Conservation (phyloP, 345 rosid species). For the Combretum micranthum region DNA sequence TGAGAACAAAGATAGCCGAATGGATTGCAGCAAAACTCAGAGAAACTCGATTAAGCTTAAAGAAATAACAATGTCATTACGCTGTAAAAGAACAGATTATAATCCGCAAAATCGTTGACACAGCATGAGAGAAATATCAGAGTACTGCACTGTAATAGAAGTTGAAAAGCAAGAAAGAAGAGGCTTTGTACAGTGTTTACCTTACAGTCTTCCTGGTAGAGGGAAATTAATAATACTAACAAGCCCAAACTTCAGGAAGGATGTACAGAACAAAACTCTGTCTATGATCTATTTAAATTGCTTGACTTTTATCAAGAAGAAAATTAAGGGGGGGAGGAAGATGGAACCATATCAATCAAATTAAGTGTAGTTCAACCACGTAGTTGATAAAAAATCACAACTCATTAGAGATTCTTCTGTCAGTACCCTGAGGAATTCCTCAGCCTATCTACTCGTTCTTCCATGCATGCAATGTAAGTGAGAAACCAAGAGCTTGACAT, state of each 20-base stretch:
- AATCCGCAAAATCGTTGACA: no score
- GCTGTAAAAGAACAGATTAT: no score
- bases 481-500: slow-evolving; percentile 62
- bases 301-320: slow-evolving; percentile 15
- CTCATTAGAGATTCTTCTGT: slow-evolving; percentile 33
- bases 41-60: no score
- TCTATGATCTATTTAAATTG: slow-evolving; percentile 24
- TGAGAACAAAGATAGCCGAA: no score
- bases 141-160: no score
- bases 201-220: not conserved
- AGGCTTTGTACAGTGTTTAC: not conserved
- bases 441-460: slow-evolving; percentile 55
- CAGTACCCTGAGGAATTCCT: slow-evolving; percentile 32
- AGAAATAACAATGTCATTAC: no score
- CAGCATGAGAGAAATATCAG: no score
- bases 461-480: slow-evolving; percentile 83
- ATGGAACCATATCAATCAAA: slow-evolving; percentile 20
- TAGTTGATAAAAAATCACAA: slow-evolving; percentile 33
- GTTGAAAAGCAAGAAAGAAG: not conserved
- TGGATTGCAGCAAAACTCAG: no score
- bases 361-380: slow-evolving; percentile 34
- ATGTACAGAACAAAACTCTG: slow-evolving; percentile 24
- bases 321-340: slow-evolving; percentile 7
- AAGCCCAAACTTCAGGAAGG: slow-evolving; percentile 12
- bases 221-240: slow-evolving; percentile 4